phyloP scores from a whole-genome alignment of 2,329 filamentous ascomycete species.

The Pseudofabraea citricarpa region DNA sequence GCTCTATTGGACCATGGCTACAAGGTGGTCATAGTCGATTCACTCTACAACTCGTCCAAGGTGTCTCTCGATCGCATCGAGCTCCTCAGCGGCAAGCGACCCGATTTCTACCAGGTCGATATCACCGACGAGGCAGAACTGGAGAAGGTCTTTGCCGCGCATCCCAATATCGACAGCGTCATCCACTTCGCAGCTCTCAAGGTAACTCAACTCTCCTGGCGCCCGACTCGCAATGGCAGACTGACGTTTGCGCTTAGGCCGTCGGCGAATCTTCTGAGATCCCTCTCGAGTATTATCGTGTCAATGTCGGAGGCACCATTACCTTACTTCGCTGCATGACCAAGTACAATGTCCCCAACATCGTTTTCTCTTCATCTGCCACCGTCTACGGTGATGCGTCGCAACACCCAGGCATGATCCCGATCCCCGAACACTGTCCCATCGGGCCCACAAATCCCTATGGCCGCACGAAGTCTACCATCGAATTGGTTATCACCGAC shows the following conservation, averaged over 20 bases:
- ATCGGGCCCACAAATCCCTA: constrained; percentile 97
- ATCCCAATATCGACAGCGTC: constrained; percentile 94
- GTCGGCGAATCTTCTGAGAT: constrained; percentile 94
- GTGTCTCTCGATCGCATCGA: constrained; percentile 94
- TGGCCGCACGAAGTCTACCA: constrained; percentile 90
- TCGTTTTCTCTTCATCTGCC: constrained; percentile 97
- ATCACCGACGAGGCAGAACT: constrained; percentile 80
- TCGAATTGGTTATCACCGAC: constrained; percentile 90
- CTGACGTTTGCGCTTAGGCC: constrained; percentile 49
- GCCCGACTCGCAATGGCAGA: not conserved
- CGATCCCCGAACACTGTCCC: constrained; percentile 94
- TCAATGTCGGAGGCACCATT: constrained; percentile 93
- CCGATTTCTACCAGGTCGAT: constrained; percentile 80
- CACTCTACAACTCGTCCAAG: constrained; percentile 91
- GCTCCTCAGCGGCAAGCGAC: constrained; percentile 83
- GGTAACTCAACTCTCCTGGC: constrained; percentile 42
- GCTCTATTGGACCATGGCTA: constrained; percentile 91
- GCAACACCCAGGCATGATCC: constrained; percentile 95
- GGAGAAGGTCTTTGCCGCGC: constrained; percentile 80
- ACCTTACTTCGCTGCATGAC: constrained; percentile 82
- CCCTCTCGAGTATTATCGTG: constrained; percentile 94
- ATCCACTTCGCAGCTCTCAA: constrained; percentile 99
- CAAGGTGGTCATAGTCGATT: constrained; percentile 95
- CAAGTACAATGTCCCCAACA: constrained; percentile 87
- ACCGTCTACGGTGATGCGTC: constrained; percentile 99